A percentile compares a stretch with the other conserved stretches of the same genome.
These are phyloP conservation scores for Dipteronia dyeriana DNA, from an alignment of 345 rosid genomes.

Conservation along the genomic window DNA sequence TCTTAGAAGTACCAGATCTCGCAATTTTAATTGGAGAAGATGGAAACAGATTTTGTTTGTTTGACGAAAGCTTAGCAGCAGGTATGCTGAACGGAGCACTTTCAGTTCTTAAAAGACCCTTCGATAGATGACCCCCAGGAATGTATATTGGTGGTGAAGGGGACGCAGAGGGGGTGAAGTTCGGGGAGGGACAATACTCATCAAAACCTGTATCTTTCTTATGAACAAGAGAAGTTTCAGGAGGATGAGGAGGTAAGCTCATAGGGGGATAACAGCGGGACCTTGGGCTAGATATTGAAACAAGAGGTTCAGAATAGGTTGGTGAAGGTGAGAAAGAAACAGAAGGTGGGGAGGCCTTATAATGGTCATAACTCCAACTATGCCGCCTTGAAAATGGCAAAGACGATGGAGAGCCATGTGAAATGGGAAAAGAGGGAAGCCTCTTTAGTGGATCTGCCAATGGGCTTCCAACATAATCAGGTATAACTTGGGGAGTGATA, in stretches of 20 bases:
- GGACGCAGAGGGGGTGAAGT: conserved; percentile 66
- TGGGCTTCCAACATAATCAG: conserved; percentile 96
- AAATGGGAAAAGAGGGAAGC: conserved; percentile 72
- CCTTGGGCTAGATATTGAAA: conserved; percentile 51
- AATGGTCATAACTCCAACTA: conserved; percentile 83
- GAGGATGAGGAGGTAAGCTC: conserved; percentile 61
- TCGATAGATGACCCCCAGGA: conserved; percentile 42
- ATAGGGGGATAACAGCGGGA: conserved; percentile 41
- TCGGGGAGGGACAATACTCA: conserved; percentile 62
- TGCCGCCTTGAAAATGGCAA: conserved; percentile 79
- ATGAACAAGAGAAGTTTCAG: conserved; percentile 46
- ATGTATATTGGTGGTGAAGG: conserved; percentile 66
- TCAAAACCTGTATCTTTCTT: conserved; percentile 53
- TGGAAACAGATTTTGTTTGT: conserved; percentile 56
- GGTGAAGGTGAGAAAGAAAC: conserved; percentile 83
- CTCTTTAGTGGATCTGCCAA: conserved; percentile 83
- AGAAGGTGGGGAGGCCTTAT: conserved; percentile 67
- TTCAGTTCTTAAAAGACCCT: conserved; percentile 60
- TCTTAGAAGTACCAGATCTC: conserved; percentile 41
- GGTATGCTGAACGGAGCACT: conserved; percentile 88
- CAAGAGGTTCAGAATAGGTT: conserved; percentile 66
- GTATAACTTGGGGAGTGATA: conserved; percentile 79
- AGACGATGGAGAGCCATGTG: conserved; percentile 77
- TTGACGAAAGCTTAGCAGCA: conserved; percentile 36
- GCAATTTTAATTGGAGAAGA: conserved; percentile 55